Conservation (phyloP, 2,329 filamentous ascomycete species). For the Biscogniauxia sp. region DNA sequence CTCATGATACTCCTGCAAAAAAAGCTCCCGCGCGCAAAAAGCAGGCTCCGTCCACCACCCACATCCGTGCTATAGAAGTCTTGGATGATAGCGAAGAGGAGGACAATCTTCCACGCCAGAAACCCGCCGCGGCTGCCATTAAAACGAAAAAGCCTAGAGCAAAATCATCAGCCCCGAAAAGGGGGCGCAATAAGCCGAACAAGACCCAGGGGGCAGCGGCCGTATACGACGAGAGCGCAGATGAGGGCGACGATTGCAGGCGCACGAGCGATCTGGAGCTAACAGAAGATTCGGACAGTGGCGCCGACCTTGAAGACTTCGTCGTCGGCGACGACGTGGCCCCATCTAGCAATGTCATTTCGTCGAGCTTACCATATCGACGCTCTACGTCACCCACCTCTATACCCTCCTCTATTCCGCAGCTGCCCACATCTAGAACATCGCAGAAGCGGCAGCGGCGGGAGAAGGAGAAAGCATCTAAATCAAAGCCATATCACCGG, state of each 20-base stretch:
- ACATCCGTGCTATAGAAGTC: neutral
- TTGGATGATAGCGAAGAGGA: constrained; percentile 9
- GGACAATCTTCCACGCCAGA: constrained; percentile 12
- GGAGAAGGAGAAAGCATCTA: constrained; percentile 5
- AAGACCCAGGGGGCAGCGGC: constrained; percentile 12
- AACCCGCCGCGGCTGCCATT: constrained; percentile 6
- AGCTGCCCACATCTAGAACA: neutral
- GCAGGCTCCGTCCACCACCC: constrained; percentile 1
- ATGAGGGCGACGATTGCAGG: constrained; percentile 34
- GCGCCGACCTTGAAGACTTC: constrained; percentile 32
- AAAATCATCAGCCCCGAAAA: constrained; percentile 12
- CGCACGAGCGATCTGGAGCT: constrained; percentile 36
- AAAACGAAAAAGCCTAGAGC: constrained; percentile 13
- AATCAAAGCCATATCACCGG: constrained; percentile 20
- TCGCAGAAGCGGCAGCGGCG: constrained; percentile 3
- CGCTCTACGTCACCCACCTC: constrained; percentile 24
- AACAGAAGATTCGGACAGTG: constrained; percentile 35
- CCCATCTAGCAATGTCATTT: constrained; percentile 28
- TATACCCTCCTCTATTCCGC: constrained; percentile 14
- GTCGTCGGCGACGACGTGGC: constrained; percentile 31
- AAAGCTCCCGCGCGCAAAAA: constrained; percentile 7
- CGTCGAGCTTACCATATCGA: constrained; percentile 23
- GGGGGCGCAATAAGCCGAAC: constrained; percentile 15
- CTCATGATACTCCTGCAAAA: constrained; percentile 15
- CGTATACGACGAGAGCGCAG: constrained; percentile 34